Evolutionary conservation across 75 land plant species (phyloP), one percentile per base, ranked within the genome.

Genomic region (Gnetum montanum): DNA sequence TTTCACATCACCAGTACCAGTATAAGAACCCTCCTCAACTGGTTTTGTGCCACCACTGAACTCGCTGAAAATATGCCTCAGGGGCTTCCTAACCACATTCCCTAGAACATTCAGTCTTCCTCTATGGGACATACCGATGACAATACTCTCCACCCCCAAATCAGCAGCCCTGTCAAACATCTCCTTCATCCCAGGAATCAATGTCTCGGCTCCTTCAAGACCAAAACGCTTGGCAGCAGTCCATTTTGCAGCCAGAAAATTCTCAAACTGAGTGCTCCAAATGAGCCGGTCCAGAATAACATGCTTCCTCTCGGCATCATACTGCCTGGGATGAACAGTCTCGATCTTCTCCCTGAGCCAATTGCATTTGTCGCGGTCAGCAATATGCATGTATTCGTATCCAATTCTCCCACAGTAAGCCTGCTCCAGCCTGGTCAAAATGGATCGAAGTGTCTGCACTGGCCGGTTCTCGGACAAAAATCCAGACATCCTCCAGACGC

Each of bases 131-230:
- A 89, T 93, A 12, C 98, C 98, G 45, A 93, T 89, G 29, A 89
- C 96, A 55, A 93, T 80, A 60, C 76, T 82, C 63, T 93, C 96
- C 24, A 88, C 98, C 8, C 98, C 98, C 62, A 82, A 63, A 68
- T 93, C 98, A 22, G n/a, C 81, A 4, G 96, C 69, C 59, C 82
- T 48, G 33, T 93, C 98, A 62, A 93, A 85, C 83, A 93, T 81
- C 73, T 93, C 98, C 68, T 93, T 93, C 98, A 93, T 93, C 0
- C 98, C 96, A 31, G 98, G 98, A n/a, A 93, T 89, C 51, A 93
- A 63, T 6, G 98, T 93, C 69, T 93, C 98, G 29, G 82, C 83
- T 26, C 98, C 98, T 62, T 93, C 98, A 31, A 93, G 84, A 24
- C 98, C 98, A 70, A 93, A 93, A 33, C 98, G 67, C 66, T 93